Evolutionary conservation across 1,284 basidiomycete genomes (phyloP).

Genomic region (Cutaneotrichosporon dermatis): DNA sequence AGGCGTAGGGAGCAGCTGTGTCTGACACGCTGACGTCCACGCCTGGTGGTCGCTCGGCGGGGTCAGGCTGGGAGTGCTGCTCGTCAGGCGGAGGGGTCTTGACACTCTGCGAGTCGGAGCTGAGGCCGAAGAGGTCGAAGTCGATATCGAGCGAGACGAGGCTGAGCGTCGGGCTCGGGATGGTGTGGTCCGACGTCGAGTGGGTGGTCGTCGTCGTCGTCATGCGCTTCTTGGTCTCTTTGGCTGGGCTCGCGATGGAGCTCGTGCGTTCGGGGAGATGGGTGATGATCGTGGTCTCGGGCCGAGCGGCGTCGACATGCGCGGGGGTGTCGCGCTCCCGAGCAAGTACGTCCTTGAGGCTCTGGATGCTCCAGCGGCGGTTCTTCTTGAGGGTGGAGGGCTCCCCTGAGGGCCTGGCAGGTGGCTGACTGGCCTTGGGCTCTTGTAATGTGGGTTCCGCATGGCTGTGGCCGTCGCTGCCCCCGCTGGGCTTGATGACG

Average conservation of each 20-base stretch:
- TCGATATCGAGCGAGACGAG: not conserved
- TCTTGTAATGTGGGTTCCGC: too few relatives aligned
- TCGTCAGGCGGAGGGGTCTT: not conserved
- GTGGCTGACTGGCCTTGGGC: too few relatives aligned
- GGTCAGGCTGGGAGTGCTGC: too few relatives aligned
- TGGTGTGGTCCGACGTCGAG: not conserved
- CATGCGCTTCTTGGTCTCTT: not conserved
- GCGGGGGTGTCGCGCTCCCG: not conserved
- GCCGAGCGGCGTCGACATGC: too few relatives aligned
- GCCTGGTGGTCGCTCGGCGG: too few relatives aligned
- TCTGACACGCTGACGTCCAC: too few relatives aligned
- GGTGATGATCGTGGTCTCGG: not conserved
- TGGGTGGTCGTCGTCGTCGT: too few relatives aligned
- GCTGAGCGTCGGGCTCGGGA: not conserved
- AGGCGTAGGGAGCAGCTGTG: too few relatives aligned
- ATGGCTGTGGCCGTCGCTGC: not conserved
- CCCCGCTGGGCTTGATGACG: not conserved
- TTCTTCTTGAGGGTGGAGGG: not conserved
- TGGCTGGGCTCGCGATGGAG: not conserved
- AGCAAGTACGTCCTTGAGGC: not conserved
- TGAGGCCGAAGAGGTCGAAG: slow-evolving; percentile 1
- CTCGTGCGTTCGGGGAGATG: not conserved
- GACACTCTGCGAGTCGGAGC: not conserved
- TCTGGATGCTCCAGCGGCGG: not conserved
- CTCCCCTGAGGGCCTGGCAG: not conserved